Evolutionary conservation across 371 early-diverging fungal genomes (phyloP), one percentile per base, ranked within the genome.

Genomic region (Circinella umbellata): DNA sequence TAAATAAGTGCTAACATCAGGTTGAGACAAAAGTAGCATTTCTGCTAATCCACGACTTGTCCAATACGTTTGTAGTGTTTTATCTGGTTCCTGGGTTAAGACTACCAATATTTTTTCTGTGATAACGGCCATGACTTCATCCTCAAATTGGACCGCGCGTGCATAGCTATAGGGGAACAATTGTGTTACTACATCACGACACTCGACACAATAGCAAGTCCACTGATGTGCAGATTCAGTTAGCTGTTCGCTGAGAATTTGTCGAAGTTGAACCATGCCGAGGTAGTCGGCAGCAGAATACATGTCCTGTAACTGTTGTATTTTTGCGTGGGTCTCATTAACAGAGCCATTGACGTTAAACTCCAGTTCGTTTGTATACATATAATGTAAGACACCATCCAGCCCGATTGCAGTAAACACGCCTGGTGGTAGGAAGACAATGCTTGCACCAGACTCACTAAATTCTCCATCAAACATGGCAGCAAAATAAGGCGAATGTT

Each of bases 401-500:
- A 80, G 35, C 1, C 75, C 70, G 5, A 49, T 49, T 10, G 68
- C 59, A 8, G 67, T 72, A 46, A 82, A 78, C 10, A 78, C 69
- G 17, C 69, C 72, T 8, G 66, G 36, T 17, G 83, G 78, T 20
- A 82, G 55, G 7, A 61, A 74, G 3, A 78, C 72, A 35, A 73
- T 69, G 51, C 69, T 67, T 9, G 78, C 74, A 49, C 67, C 69
- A 5, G 80, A 75, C 55, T 82, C 83, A 2, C 61, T 57, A 65
- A 82, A 82, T 14, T 73, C 72, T 20, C 73, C 68, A 14, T 74
- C 71, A 70, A 82, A 82, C 64, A 82, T 72, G 35, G 80, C 72
- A 20, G 69, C 70, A 66, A 82, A 82, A 64, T 82, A 82, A 38
- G 80, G 79, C 3, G 83, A 80, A 3, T 70, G 69, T n/a, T 64